These are phyloP conservation scores for Tripterygium wilfordii DNA, from an alignment of 177 flowering plant genomes.

Conservation along the genomic window DNA sequence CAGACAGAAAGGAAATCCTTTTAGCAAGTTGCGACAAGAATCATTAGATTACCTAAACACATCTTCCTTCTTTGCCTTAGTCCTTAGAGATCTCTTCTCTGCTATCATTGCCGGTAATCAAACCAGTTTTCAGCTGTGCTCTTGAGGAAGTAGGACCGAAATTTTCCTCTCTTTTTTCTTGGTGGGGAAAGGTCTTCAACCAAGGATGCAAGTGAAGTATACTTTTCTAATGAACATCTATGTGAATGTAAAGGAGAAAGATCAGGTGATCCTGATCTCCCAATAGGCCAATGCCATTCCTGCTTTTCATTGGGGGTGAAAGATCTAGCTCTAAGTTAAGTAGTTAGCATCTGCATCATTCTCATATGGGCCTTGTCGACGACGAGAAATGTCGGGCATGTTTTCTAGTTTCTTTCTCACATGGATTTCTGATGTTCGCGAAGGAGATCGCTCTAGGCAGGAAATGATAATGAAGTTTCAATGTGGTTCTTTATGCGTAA, in stretches of 20 bases:
- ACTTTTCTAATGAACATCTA: slow-evolving; percentile 2
- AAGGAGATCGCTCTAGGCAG: background rate
- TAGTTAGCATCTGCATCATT: slow-evolving; percentile 12
- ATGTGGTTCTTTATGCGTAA: too few species aligned
- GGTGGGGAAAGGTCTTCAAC: slow-evolving; percentile 39
- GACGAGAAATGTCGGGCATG: slow-evolving; percentile 29
- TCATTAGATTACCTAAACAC: slow-evolving; percentile 58
- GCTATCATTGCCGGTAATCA: slow-evolving; percentile 58
- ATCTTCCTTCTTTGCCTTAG: slow-evolving; percentile 52
- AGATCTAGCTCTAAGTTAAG: slow-evolving; percentile 32
- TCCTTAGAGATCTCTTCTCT: slow-evolving; percentile 48
- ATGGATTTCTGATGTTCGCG: too few species aligned
- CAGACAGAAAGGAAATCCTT: background rate
- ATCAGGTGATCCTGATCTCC: too few species aligned
- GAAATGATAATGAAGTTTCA: too few species aligned
- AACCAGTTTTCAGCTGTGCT: slow-evolving; percentile 53
- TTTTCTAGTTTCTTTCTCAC: too few species aligned
- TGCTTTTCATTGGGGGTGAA: slow-evolving; percentile 46
- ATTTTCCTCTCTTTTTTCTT: slow-evolving; percentile 30
- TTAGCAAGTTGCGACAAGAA: background rate
- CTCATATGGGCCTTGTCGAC: slow-evolving; percentile 16
- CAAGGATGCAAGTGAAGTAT: background rate
- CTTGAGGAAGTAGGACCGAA: slow-evolving; percentile 15
- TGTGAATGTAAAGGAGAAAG: slow-evolving; percentile 3
- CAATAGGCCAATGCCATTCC: too few species aligned